Evolutionary conservation across 306 rosid species (phyloP).

Genomic region (Gastrolobium villosum): DNA sequence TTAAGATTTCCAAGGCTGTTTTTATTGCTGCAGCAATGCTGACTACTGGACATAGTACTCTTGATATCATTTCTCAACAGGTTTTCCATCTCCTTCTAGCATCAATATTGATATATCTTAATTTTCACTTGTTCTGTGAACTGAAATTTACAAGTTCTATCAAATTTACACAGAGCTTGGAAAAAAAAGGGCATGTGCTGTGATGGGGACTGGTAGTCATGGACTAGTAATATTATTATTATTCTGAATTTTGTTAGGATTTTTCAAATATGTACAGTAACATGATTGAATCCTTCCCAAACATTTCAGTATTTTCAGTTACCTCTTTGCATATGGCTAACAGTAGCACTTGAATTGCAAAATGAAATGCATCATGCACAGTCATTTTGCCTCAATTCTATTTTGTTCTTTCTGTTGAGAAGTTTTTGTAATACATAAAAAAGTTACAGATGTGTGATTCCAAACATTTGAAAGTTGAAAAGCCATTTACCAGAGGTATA

Average conservation of each 20-base stretch:
- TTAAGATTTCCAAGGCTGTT: conserved; percentile 82
- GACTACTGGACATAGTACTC: conserved; percentile 83
- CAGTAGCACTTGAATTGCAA: conserved; percentile 1
- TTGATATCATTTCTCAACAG: conserved; percentile 90
- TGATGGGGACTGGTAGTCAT: background rate
- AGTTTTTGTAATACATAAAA: conserved; percentile 6
- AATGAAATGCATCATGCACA: conserved; percentile 5
- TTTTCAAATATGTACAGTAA: background rate
- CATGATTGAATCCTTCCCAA: background rate
- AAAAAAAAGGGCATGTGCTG: background rate
- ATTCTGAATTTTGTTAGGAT: conserved; percentile 4
- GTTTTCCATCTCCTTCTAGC: conserved; percentile 54
- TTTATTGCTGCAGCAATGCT: conserved; percentile 94
- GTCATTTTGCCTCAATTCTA: conserved; percentile 6
- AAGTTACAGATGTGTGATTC: background rate
- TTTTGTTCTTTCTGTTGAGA: conserved; percentile 8
- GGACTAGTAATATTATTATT: conserved; percentile 6
- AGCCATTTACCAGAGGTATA: background rate
- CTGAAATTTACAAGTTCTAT: conserved; percentile 22
- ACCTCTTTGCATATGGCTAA: background rate
- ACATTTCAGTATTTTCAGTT: background rate
- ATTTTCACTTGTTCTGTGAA: conserved; percentile 27
- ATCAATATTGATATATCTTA: conserved; percentile 36
- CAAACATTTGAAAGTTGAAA: conserved; percentile 30
- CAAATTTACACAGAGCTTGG: background rate